Evolutionary conservation across 805 yeast species (phyloP).

Genomic region (Ogataea populi-albae): DNA sequence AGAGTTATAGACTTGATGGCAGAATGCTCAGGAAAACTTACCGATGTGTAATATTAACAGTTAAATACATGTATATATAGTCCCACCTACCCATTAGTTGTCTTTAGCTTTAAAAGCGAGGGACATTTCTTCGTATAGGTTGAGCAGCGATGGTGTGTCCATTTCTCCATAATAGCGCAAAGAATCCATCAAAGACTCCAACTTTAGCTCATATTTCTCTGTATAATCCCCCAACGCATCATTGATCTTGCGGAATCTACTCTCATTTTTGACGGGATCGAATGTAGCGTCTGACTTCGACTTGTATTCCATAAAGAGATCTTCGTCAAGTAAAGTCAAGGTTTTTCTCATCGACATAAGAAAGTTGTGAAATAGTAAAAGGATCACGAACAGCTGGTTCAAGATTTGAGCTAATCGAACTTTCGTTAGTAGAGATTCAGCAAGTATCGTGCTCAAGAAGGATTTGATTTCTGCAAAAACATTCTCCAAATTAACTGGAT

Average conservation of each 20-base stretch:
- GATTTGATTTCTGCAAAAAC: slow-evolving; percentile 47
- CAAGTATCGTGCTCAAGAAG: slow-evolving; percentile 59
- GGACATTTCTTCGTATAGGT: slow-evolving; percentile 43
- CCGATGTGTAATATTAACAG: no score
- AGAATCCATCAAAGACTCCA: slow-evolving; percentile 45
- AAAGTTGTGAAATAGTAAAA: slow-evolving; percentile 48
- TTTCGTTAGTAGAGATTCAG: slow-evolving; percentile 66
- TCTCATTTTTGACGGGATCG: slow-evolving; percentile 38
- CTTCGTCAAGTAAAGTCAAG: slow-evolving; percentile 46
- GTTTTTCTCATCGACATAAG: slow-evolving; percentile 53
- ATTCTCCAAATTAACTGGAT: slow-evolving; percentile 35
- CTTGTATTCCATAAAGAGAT: slow-evolving; percentile 41
- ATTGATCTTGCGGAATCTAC: slow-evolving; percentile 40
- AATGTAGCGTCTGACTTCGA: slow-evolving; percentile 38
- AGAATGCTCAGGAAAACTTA: slow-evolving; percentile 41
- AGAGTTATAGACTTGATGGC: slow-evolving; percentile 71
- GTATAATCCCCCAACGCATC: slow-evolving; percentile 41
- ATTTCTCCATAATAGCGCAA: slow-evolving; percentile 47
- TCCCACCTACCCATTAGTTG: neutral
- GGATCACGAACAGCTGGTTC: slow-evolving; percentile 44
- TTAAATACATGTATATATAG: no score
- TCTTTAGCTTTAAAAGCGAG: slow-evolving; percentile 11
- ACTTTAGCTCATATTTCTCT: slow-evolving; percentile 42
- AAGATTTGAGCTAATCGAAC: slow-evolving; percentile 47
- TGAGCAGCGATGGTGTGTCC: slow-evolving; percentile 45